Evolutionary conservation across 768 basidiomycete species (phyloP), one percentile per base, ranked within the genome.

Genomic region (Boletus vermiculosoides): DNA sequence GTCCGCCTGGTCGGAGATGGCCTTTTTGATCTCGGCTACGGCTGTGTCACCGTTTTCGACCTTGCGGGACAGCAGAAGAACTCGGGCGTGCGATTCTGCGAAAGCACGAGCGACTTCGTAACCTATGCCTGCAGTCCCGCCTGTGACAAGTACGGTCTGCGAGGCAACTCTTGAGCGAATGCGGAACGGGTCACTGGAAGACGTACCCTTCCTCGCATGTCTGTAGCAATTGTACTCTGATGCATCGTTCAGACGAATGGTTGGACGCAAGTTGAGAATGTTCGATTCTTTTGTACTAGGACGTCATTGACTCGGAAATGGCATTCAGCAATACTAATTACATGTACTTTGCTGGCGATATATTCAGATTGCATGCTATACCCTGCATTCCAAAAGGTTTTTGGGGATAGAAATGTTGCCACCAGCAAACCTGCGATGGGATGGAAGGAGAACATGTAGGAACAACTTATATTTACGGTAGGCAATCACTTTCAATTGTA

Each of bases 301-400:
- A 30, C 41, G 63, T 36, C 25, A 60, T 25, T 54, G 40, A n/a
- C n/a, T n/a, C n/a, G n/a, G n/a, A n/a, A 37, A 30, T 58, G 36
- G 57, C 30, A 33, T 45, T 37, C 45, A 28, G 16, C 28, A 10
- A 23, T 34, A 30, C 20, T n/a, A 25, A 54, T 2, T 25, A 25
- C 30, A 16, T 25, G 7, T 25, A 12, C 40, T 12, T n/a, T 40
- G 40, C 15, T 28, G 28, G 28, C 8, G n/a, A 23, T 39, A n/a
- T 39, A n/a, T 39, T 39, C 18, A 7, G 37, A n/a, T 6, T 36
- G 34, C 34, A 7, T 16, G 15, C 34, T 36, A 16, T 16, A 6
- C 5, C 40, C 23, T 18, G 44, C 15, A 23, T 25, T 8, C 44
- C 42, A 44, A 25, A 25, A 25, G 4, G 18, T 13, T 13, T 22